Conservation (phyloP, 495 filamentous ascomycete species). For the Penicillium canescens region DNA sequence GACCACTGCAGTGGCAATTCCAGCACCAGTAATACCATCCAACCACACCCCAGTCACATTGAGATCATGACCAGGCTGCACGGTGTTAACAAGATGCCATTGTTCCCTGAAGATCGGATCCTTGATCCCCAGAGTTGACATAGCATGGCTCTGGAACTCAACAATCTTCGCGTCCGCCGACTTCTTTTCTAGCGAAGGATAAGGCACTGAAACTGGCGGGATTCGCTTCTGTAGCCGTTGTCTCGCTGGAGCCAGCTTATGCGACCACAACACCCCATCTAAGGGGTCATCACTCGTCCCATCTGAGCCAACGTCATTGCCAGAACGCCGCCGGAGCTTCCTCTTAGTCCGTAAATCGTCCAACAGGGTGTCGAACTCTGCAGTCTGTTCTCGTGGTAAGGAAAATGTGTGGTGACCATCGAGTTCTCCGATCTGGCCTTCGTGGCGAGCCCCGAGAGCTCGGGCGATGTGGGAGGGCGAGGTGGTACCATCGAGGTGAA, state of each 20-base stretch:
- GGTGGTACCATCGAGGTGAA: constrained; percentile 68
- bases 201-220: constrained; percentile 43
- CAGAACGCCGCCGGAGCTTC: constrained; percentile 55
- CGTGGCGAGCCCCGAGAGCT: constrained; percentile 73
- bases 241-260: constrained; percentile 73
- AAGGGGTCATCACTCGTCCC: constrained; percentile 55
- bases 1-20: constrained; percentile 86
- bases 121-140: constrained; percentile 64
- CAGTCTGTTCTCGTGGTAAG: constrained; percentile 49
- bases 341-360: constrained; percentile 58
- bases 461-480: constrained; percentile 72
- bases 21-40: constrained; percentile 88
- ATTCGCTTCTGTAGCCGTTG: constrained; percentile 75
- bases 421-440: constrained; percentile 81
- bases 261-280: constrained; percentile 72
- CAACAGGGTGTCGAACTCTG: constrained; percentile 61
- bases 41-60: constrained; percentile 93
- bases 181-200: constrained; percentile 5
- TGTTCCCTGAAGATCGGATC: constrained; percentile 93
- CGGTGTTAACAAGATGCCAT: constrained; percentile 90
- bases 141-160: constrained; percentile 59
- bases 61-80: constrained; percentile 83
- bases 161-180: constrained; percentile 49
- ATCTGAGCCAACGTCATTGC: constrained; percentile 32
- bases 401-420: constrained; percentile 84